Conservation (phyloP, 208 protist species). For the Tritrichomonas musculus region DNA sequence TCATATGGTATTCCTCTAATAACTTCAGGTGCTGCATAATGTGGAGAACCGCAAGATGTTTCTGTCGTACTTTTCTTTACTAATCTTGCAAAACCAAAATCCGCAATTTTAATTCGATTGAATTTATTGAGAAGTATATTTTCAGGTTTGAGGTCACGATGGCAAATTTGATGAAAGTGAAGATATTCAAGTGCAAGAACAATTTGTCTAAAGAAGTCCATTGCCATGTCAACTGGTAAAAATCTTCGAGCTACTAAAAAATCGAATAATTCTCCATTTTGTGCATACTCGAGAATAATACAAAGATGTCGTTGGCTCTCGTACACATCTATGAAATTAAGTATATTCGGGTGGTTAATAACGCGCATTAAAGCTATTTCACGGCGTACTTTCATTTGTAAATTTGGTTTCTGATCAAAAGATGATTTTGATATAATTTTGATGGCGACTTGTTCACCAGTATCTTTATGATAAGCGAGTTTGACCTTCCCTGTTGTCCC, state of each 20-base stretch:
- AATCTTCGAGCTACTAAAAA: not conserved
- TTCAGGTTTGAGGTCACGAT: slow-evolving; percentile 41
- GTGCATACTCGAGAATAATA: not conserved
- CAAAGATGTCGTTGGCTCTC: not conserved
- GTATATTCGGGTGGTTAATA: not conserved
- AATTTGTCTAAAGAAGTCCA: slow-evolving; percentile 37
- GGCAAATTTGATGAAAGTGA: slow-evolving; percentile 30
- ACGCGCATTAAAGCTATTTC: not conserved
- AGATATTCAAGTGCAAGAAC: slow-evolving; percentile 36
- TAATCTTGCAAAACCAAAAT: slow-evolving; percentile 10
- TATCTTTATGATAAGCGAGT: not conserved
- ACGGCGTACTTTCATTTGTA: not conserved
- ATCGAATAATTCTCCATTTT: not conserved
- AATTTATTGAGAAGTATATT: slow-evolving; percentile 9
- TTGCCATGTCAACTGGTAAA: not conserved
- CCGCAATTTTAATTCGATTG: not conserved
- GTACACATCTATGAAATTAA: not conserved
- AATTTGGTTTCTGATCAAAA: not conserved
- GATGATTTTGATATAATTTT: not conserved
- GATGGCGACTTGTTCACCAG: not conserved
- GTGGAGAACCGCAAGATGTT: slow-evolving; percentile 29
- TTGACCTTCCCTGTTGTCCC: slow-evolving; percentile 5
- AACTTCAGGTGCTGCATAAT: slow-evolving; percentile 28
- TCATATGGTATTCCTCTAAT: slow-evolving; percentile 9
- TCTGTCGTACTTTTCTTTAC: not conserved